A percentile compares a stretch with the other conserved stretches of the same genome.
These are phyloP conservation scores for Pseudonectria foliicola DNA, from an alignment of 2,329 filamentous ascomycete species.

Conservation along the genomic window DNA sequence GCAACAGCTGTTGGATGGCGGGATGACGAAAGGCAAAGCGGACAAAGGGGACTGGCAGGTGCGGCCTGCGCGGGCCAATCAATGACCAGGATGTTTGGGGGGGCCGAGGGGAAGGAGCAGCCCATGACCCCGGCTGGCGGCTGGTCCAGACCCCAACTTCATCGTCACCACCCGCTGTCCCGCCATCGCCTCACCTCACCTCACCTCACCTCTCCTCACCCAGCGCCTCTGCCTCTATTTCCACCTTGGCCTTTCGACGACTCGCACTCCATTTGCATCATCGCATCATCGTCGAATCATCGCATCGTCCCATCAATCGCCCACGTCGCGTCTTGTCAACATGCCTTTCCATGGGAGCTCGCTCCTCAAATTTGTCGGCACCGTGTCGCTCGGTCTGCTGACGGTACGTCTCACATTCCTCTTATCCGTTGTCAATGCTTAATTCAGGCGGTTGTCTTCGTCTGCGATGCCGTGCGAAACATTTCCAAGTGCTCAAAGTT, in stretches of 20 bases:
- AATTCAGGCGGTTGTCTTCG: constrained; percentile 2
- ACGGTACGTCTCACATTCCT: constrained; percentile 54
- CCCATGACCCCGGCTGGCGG: constrained; percentile 3
- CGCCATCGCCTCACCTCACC: neutral
- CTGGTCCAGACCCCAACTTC: neutral
- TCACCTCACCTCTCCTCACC: neutral
- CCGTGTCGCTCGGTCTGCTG: constrained; percentile 77
- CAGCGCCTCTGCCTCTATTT: constrained; percentile 1
- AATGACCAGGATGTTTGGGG: too few species aligned
- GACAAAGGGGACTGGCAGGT: too few species aligned
- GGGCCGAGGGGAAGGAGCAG: neutral
- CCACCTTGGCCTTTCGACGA: neutral
- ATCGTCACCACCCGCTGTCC: neutral
- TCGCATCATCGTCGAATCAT: too few species aligned
- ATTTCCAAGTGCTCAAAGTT: too few species aligned
- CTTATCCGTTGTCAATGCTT: constrained; percentile 1
- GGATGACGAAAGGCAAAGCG: neutral
- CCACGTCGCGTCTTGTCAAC: constrained; percentile 13
- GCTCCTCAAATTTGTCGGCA: constrained; percentile 86
- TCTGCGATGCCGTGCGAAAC: neutral
- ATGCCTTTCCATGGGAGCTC: constrained; percentile 67
- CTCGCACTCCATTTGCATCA: too few species aligned
- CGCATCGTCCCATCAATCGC: neutral
- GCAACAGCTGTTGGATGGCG: neutral
- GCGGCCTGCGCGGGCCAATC: neutral